phyloP scores from a whole-genome alignment of 768 basidiomycete species.

The Mycena capillaripes region DNA sequence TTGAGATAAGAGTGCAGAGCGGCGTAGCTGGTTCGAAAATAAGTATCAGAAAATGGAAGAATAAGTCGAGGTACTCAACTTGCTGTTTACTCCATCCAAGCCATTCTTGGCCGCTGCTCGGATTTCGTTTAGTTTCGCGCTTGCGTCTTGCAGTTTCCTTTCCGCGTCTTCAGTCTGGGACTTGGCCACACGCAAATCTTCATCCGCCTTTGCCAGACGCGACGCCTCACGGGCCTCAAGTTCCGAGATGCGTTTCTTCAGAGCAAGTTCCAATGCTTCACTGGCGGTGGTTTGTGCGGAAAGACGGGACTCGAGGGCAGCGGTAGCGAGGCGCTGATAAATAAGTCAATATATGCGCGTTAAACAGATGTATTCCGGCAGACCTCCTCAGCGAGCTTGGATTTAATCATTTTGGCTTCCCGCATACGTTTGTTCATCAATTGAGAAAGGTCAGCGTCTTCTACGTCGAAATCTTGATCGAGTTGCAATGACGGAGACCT shows the following conservation, averaged over 20 bases:
- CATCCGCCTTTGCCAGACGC: conserved; percentile 26
- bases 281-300: conserved; percentile 28
- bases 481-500: conserved; percentile 29
- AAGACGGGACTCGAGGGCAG: conserved; percentile 39
- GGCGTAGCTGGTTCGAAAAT: conserved; percentile 39
- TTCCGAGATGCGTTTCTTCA: conserved; percentile 35
- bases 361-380: conserved; percentile 12
- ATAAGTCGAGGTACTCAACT: conserved; percentile 26
- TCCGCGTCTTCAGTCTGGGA: conserved; percentile 20
- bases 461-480: conserved; percentile 33
- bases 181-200: conserved; percentile 24
- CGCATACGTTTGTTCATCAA: conserved; percentile 39
- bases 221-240: conserved; percentile 35
- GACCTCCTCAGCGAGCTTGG: conserved; percentile 43
- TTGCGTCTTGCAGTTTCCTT: conserved; percentile 25
- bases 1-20: conserved; percentile 47
- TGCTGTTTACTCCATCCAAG: conserved; percentile 33
- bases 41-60: background rate
- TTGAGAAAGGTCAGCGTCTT: conserved; percentile 40
- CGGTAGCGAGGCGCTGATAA: conserved; percentile 31
- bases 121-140: conserved; percentile 6
- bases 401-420: conserved; percentile 39
- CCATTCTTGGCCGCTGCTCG: conserved; percentile 30
- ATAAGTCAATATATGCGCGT: conserved; percentile 26
- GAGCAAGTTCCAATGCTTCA: conserved; percentile 25